Evolutionary conservation across 352 stramenopile genomes (phyloP).

Genomic region (Pythium insidiosum): DNA sequence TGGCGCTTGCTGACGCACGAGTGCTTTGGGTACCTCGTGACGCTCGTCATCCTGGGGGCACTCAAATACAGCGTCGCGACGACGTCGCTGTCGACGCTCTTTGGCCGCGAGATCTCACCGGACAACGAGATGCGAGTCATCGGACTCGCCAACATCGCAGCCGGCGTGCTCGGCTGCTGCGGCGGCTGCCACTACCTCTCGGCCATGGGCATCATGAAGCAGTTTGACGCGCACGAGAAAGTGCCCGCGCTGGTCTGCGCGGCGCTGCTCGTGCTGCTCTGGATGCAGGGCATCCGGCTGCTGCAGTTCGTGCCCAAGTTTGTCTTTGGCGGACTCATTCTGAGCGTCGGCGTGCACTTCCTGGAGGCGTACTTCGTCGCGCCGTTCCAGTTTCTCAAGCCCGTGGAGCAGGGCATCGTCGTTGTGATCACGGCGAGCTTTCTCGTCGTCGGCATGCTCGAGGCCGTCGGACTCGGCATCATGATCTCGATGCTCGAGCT

Average conservation of each 20-base stretch:
- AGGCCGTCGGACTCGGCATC: conserved; percentile 61
- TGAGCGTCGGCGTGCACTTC: conserved; percentile 74
- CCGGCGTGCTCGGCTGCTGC: conserved; percentile 54
- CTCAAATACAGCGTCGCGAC: conserved; percentile 80
- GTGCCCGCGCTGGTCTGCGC: conserved; percentile 66
- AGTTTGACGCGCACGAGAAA: conserved; percentile 74
- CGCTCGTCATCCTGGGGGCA: conserved; percentile 61
- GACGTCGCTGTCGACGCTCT: conserved; percentile 73
- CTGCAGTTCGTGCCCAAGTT: conserved; percentile 79
- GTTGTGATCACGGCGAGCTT: conserved; percentile 65
- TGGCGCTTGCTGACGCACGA: conserved; percentile 53
- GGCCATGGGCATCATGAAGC: conserved; percentile 81
- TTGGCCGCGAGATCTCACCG: conserved; percentile 65
- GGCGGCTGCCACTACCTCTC: conserved; percentile 77
- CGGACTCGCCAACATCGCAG: conserved; percentile 61
- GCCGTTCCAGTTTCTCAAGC: conserved; percentile 67
- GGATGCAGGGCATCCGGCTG: conserved; percentile 52
- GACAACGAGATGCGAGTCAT: conserved; percentile 81
- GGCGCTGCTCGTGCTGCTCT: conserved; percentile 41
- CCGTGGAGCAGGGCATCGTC: conserved; percentile 51
- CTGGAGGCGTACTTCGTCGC: conserved; percentile 69
- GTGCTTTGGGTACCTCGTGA: conserved; percentile 54
- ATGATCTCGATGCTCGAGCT: conserved; percentile 78
- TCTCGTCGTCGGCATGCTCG: conserved; percentile 61
- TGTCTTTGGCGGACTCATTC: conserved; percentile 66